A percentile compares a stretch with the other conserved stretches of the same genome.
These are phyloP conservation scores for Quercus cerris DNA, from an alignment of 306 rosid species.

Conservation along the genomic window DNA sequence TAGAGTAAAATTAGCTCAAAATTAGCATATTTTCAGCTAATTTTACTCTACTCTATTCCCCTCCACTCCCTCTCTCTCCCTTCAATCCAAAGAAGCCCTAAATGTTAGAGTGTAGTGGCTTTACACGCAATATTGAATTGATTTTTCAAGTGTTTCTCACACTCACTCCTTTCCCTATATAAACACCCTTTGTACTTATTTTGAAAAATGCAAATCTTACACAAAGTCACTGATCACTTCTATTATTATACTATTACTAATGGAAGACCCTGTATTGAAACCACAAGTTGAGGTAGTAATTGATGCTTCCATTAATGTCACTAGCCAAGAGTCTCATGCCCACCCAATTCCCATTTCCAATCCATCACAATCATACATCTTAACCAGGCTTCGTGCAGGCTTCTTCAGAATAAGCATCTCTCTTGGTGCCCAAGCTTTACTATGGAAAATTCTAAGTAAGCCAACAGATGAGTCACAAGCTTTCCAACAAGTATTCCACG, in stretches of 20 bases:
- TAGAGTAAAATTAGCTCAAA: no score
- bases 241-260: not conserved
- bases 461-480: slow-evolving; percentile 26
- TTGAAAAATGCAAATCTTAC: not conserved
- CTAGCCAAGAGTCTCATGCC: no score
- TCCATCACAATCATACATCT: slow-evolving; percentile 1
- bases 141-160: not conserved
- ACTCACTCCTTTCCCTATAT: not conserved
- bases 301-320: no score
- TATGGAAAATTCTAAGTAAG: slow-evolving; percentile 43
- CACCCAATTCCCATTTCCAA: no score
- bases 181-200: not conserved
- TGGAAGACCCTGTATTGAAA: no score
- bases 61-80: no score
- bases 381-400: slow-evolving; percentile 40
- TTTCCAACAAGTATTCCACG: slow-evolving; percentile 23
- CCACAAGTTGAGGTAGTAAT: no score
- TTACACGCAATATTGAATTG: not conserved
- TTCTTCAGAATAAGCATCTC: slow-evolving; percentile 47
- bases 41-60: rapidly evolving
- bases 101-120: not conserved
- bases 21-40: no score
- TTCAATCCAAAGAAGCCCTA: no score
- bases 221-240: not conserved
- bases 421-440: slow-evolving; percentile 49